Percentiles rank a stretch among this genome's conserved stretches.
phyloP scores from a whole-genome alignment of 345 rosid genomes.

The Acer saccharum region DNA sequence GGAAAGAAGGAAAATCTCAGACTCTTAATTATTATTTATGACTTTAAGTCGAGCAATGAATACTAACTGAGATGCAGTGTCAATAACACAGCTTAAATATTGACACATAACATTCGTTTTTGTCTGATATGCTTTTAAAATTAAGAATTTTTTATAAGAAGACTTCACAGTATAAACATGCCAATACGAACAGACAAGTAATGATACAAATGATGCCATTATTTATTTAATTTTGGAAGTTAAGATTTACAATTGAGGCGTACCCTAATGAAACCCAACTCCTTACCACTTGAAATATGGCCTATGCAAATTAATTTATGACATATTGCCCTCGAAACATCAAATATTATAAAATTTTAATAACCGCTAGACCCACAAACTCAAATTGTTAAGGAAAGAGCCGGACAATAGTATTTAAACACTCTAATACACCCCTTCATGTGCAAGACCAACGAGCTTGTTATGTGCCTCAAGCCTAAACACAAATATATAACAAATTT shows the following conservation, averaged over 20 bases:
- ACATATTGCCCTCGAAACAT: not conserved
- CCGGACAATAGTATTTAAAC: not conserved
- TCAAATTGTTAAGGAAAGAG: too few relatives aligned
- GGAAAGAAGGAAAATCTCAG: slow-evolving; percentile 2
- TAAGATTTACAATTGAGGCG: not conserved
- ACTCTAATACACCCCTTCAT: too few relatives aligned
- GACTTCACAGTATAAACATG: not conserved
- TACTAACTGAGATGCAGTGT: not conserved
- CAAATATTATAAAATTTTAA: too few relatives aligned
- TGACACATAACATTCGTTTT: slow-evolving; percentile 3
- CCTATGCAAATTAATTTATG: not conserved
- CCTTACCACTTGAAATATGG: not conserved
- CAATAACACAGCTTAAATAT: slow-evolving; percentile 7
- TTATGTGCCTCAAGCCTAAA: too few relatives aligned
- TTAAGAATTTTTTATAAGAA: not conserved
- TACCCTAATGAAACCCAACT: not conserved
- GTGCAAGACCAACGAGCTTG: too few relatives aligned
- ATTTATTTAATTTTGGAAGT: not conserved
- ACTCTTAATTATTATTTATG: not conserved
- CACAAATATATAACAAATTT: too few relatives aligned
- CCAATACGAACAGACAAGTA: not conserved
- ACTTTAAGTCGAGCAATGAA: not conserved
- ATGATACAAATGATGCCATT: not conserved
- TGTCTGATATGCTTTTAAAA: not conserved
- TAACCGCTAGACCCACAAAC: too few relatives aligned